Evolutionary conservation across 139 green algal genomes (phyloP), one percentile per base, ranked within the genome.

Genomic region (Marvania coccoides): DNA sequence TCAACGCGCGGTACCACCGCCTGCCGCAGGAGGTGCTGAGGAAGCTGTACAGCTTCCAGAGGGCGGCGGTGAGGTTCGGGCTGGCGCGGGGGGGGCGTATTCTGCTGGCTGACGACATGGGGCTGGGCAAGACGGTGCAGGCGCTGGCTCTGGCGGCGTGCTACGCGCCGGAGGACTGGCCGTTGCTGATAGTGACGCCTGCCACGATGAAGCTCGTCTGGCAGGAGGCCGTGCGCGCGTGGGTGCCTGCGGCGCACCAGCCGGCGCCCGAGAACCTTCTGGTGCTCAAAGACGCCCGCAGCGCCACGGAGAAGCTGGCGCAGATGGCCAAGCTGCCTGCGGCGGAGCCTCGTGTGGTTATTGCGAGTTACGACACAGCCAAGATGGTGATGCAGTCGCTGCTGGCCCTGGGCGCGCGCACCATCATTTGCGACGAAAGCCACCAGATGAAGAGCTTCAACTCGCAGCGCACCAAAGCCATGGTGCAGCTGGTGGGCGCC

Each of bases 311-410:
- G 37, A 29, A 62, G 53, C 3, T 30, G 42, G n/a, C n/a, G n/a
- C n/a, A n/a, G n/a, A n/a, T n/a, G n/a, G n/a, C n/a, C 19, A 12
- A 26, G 15, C 53, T 62, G 55, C 51, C 53, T 45, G 45, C 47
- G 24, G 3, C 23, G 45, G 26, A 63, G 15, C 54, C 24, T 6
- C 51, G 47, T 29, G 76, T 90, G 9, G 61, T 70, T 12, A 88
- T 97, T 62, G 90, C 82, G 3, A 85, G 67, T 13, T 97, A 91
- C 48, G 80, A 94, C 36, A 96, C 95, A 88, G 61, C 90, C 59
- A 66, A 73, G 56, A 72, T 83, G 1, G 71, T 96, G 38, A 81
- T 69, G 1, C 89, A 82, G 46, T 19, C 42, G 42, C 42, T 51
- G 19, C 33, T 51, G 9, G 72, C 76, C 5, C 12, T 7, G 5